phyloP scores from a whole-genome alignment of 2,329 filamentous ascomycete genomes.

The Talaromyces marneffei region DNA sequence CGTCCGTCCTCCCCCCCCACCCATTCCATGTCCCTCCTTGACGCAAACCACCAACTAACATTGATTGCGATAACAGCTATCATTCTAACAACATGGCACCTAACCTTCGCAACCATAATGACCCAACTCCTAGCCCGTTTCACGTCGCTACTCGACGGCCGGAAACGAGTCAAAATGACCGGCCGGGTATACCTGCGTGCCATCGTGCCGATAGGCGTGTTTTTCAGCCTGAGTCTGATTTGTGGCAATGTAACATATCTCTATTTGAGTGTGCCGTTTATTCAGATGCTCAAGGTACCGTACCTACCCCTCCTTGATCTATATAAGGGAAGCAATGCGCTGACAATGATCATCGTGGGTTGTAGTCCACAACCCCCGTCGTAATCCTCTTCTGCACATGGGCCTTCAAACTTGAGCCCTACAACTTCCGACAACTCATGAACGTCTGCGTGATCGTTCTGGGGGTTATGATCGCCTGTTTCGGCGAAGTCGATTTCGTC shows the following conservation, averaged over 20 bases:
- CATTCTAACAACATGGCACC: constrained; percentile 89
- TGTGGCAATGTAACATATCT: constrained; percentile 94
- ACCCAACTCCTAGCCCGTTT: constrained; percentile 89
- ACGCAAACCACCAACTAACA: not conserved
- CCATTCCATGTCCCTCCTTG: too few species aligned
- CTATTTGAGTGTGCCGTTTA: constrained; percentile 91
- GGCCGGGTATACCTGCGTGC: constrained; percentile 85
- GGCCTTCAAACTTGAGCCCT: constrained; percentile 75
- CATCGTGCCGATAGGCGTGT: constrained; percentile 88
- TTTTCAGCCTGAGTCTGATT: constrained; percentile 94
- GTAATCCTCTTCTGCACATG: constrained; percentile 86
- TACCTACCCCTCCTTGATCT: too few species aligned
- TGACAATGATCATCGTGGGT: constrained; percentile 11
- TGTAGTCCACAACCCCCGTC: constrained; percentile 83
- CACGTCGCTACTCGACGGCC: constrained; percentile 82
- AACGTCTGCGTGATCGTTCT: constrained; percentile 94
- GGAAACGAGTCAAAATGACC: constrained; percentile 96
- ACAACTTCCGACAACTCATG: constrained; percentile 77
- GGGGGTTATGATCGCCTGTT: constrained; percentile 87
- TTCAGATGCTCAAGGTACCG: constrained; percentile 95
- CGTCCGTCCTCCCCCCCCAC: not conserved
- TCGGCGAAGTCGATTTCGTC: constrained; percentile 90
- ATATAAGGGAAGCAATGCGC: too few species aligned
- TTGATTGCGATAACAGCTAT: constrained; percentile 35
- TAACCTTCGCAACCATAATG: constrained; percentile 86